Evolutionary conservation across 1,284 basidiomycete species (phyloP), one percentile per base, ranked within the genome.

Genomic region (Apiotrichum porosum): DNA sequence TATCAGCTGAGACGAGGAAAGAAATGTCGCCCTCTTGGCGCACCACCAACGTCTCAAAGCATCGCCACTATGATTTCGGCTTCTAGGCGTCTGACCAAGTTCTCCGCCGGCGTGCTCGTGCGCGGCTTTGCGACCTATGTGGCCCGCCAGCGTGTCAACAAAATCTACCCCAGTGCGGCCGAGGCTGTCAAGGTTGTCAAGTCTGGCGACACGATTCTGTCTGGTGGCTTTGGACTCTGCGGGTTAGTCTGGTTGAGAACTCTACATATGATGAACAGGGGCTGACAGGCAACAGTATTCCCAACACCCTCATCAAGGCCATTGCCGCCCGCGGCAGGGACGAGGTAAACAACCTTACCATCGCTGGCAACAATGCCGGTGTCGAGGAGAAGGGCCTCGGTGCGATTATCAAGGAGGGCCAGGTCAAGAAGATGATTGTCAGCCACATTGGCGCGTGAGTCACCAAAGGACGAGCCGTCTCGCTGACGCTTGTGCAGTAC

Each of bases 361-460:
- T 37, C 37, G 55, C 44, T 12, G 40, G 38, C 8, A 54, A 54
- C 51, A 57, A 57, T 30, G 55, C 55, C 36, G 55, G 55, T 18
- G 55, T 46, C 28, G 49, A 46, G 33, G 52, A 46, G 32, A 50
- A 50, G 42, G 52, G 52, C 14, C 44, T 47, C 60, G 90, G 89
- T 85, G 42, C 83, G 58, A 76, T 94, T 34, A 75, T 93, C 41
- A 82, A 86, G 59, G 78, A 80, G 19, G 49, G 52, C 36, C 86
- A 93, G 63, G 80, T 93, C 42, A 78, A 79, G 65, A 92, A 87
- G 72, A 81, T 94, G 73, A 83, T 94, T 61, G 82, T 86, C n/a
- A 88, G 86, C 32, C 92, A 91, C 71, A 86, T 90, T 46, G 89
- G 89, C 34, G 68, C 69, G 30, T 46, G 37, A 28, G 44, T 46